Base-by-base conservation (phyloP, 2,329 filamentous ascomycete genomes). In the Pseudopithomyces chartarum region DNA sequence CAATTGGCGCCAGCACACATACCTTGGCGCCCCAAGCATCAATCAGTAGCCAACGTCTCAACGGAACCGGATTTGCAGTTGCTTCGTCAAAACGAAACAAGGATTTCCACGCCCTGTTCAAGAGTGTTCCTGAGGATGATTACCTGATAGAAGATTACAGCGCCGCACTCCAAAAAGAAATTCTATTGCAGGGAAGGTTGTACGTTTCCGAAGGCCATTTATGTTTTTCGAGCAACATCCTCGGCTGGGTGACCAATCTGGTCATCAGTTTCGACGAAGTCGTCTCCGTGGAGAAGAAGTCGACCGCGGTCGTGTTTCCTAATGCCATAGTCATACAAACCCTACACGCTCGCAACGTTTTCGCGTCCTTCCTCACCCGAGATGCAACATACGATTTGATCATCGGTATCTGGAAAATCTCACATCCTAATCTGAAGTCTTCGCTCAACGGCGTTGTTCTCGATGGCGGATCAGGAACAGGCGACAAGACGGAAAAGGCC, bases 261-360 rank as follows among this genome's bases (percentile, higher is more conserved):
- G 94, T 99, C 51, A 97, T 99, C 80, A 96, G 92, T 75, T 99
- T 99, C 73, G 95, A 99, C 71, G 95, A 99, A 76, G 91, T 99
- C 56, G 91, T 98, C 19, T 92, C 94, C 0, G 90, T 99, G 7
- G 95, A 99, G 78, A 98, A 98, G 80, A 90, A 96, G 75, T 97
- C 88, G 73, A 99, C 95, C 0, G 95, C 95, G 0, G 84, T 99
- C 58, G 83, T 99, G 1, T 98, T 99, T 78, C 96, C 96, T 57
- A 99, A 99, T 71, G 96, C 94, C 3, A 90, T 99, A 54, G 95
- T 97, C 78, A 96, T 99, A 42, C 92, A 96, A 48, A 99, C 95
- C 0, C 80, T 98, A 12, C 95, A 99, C 73, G 92, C 95, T 42
- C 92, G 95, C 63, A 95, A 99, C 70, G 88, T 96, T 1, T 99